A percentile compares a stretch with the other conserved stretches of the same genome.
phyloP scores from a whole-genome alignment of 2,329 filamentous ascomycete species.

The Tolypocladium inflatum region DNA sequence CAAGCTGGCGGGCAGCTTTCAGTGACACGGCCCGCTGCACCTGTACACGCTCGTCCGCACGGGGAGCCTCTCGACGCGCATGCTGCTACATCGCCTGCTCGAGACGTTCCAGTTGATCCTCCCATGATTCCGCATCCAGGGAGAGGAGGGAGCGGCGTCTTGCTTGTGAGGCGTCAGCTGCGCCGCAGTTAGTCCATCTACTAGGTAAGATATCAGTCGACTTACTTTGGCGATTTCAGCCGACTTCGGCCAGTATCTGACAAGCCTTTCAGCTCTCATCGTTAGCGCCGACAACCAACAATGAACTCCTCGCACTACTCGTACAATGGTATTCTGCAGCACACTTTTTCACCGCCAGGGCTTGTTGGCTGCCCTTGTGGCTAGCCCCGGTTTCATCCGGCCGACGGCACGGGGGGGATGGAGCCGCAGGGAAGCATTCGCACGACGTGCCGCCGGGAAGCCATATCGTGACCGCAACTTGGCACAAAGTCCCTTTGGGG shows the following conservation, averaged over 20 bases:
- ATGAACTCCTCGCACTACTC: background rate
- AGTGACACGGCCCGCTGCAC: too few species aligned
- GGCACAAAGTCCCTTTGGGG: background rate
- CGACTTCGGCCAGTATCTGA: too few species aligned
- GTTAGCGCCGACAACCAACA: background rate
- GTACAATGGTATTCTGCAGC: background rate
- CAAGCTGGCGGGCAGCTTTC: too few species aligned
- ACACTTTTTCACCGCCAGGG: background rate
- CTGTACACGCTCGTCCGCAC: too few species aligned
- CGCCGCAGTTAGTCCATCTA: too few species aligned
- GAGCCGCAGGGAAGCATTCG: background rate
- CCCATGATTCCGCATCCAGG: background rate
- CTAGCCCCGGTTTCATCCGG: background rate
- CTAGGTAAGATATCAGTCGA: too few species aligned
- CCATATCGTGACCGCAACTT: background rate
- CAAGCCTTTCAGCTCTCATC: background rate
- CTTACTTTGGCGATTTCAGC: too few species aligned
- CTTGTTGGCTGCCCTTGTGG: background rate
- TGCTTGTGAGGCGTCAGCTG: background rate
- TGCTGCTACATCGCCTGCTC: too few species aligned
- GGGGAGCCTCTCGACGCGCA: too few species aligned
- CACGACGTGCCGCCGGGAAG: background rate
- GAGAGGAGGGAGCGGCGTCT: background rate
- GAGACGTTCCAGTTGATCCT: too few species aligned
- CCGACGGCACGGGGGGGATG: too few species aligned